Evolutionary conservation across 2,329 filamentous ascomycete genomes (phyloP).

Genomic region (Verticillium tricorpus): DNA sequence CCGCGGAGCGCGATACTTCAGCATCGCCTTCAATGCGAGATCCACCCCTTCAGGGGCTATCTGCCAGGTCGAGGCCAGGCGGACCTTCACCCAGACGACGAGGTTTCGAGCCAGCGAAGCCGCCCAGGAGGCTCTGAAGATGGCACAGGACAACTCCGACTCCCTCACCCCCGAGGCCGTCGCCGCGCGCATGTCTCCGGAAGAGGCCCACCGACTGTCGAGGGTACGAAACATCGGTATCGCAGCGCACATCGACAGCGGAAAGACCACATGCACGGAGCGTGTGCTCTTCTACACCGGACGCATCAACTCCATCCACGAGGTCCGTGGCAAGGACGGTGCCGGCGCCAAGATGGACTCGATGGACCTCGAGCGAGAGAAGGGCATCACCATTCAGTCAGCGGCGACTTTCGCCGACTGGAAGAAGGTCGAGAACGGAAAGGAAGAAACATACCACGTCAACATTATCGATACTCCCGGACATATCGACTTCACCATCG

Average conservation of each 20-base stretch:
- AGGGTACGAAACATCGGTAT: constrained; percentile 96
- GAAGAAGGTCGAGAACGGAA: constrained; percentile 78
- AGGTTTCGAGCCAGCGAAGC: constrained; percentile 21
- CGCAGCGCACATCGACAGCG: constrained; percentile 97
- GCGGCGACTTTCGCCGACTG: constrained; percentile 98
- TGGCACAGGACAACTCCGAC: constrained; percentile 48
- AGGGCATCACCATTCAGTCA: constrained; percentile 98
- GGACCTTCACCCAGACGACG: constrained; percentile 28
- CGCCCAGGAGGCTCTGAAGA: constrained; percentile 42
- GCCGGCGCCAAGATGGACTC: constrained; percentile 99
- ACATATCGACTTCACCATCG: constrained; percentile 98
- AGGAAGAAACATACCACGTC: constrained; percentile 91
- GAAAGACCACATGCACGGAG: constrained; percentile 95
- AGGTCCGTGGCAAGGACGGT: constrained; percentile 89
- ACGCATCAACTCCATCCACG: constrained; percentile 93
- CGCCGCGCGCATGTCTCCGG: constrained; percentile 73
- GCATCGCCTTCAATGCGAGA: constrained; percentile 19
- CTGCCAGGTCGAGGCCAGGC: constrained; percentile 11
- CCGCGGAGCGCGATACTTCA: constrained; percentile 21
- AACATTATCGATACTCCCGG: constrained; percentile 98
- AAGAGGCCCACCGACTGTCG: constrained; percentile 72
- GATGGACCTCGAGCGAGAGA: constrained; percentile 97
- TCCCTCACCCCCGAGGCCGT: constrained; percentile 55
- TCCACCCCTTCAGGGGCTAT: constrained; percentile 1
- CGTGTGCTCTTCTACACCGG: constrained; percentile 98